Evolutionary conservation across 768 basidiomycete species (phyloP), one percentile per base, ranked within the genome.

Genomic region (Guyanaporus albipodus): DNA sequence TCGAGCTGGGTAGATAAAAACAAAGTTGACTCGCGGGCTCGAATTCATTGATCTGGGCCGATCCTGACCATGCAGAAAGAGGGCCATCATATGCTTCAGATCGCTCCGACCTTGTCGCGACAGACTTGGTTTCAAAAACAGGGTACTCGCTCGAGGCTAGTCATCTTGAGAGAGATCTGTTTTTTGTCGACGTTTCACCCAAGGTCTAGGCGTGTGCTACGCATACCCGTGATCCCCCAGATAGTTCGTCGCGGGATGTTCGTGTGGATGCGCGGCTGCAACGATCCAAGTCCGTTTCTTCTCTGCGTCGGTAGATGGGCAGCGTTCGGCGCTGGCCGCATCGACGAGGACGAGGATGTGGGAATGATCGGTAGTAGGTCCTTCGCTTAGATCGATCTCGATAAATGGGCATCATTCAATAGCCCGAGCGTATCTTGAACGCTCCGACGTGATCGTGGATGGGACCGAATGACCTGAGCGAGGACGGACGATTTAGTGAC

Each of bases 371-470:
- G n/a, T n/a, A n/a, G n/a, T n/a, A n/a, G n/a, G n/a, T n/a, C n/a
- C 21, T 17, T 44, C 41, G 38, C 44, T 23, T 23, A 43, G 48
- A 59, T 55, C 37, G 28, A 52, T 50, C 49, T 49, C 48, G 47
- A 58, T 51, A 37, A 23, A 26, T 38, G 52, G 65, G 18, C 33
- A 63, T 53, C 51, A 50, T 29, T 58, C 8, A 46, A 50, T 33
- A 39, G 4, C 29, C 60, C 64, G 61, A 28, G 10, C 2, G 4
- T 8, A 4, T 35, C 34, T 39, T 38, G 41, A 39, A 59, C n/a
- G n/a, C 22, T 50, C 65, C 63, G 63, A 65, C 34, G 53, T 65
- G 60, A 67, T 58, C 63, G 60, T 54, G 52, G 48, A 38, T 41
- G 29, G 29, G 10, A 53, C 5, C 10, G 21, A 28, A 21, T 22